Conservation (phyloP, 257 asterid species). For the Solanum stenotomum region DNA sequence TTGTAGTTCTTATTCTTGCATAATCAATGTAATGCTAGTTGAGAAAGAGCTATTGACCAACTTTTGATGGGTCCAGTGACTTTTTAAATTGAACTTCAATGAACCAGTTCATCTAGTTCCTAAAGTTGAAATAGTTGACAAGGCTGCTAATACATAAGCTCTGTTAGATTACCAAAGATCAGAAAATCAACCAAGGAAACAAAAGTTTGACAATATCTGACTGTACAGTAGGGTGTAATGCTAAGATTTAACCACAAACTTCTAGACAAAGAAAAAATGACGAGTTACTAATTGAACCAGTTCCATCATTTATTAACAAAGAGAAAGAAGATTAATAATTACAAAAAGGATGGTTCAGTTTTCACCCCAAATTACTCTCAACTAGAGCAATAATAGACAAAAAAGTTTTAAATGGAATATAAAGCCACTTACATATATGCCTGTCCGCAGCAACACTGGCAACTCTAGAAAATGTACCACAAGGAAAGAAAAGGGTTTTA, state of each 20-base stretch:
- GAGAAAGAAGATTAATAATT: not conserved
- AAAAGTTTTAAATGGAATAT: not conserved
- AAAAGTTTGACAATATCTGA: not conserved
- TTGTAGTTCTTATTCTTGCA: not conserved
- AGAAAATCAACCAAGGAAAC: not conserved
- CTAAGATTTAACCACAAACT: not conserved
- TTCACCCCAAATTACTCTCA: not conserved
- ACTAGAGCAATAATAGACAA: not conserved
- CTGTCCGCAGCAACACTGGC: slow-evolving; percentile 62
- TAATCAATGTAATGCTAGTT: not conserved
- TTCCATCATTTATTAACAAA: not conserved
- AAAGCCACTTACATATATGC: slow-evolving; percentile 62
- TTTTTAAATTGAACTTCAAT: not conserved
- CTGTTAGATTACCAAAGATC: not conserved
- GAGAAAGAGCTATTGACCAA: not conserved
- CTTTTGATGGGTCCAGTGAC: not conserved
- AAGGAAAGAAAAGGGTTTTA: slow-evolving; percentile 64
- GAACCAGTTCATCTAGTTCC: not conserved
- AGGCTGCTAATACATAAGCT: not conserved
- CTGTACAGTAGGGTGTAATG: not conserved
- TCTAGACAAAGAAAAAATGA: not conserved
- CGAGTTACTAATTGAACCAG: not conserved
- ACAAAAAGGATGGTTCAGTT: not conserved
- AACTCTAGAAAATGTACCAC: slow-evolving; percentile 73
- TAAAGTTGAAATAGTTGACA: not conserved